A percentile compares a stretch with the other conserved stretches of the same genome.
Conservation (phyloP, 805 yeast genomes). For the Metschnikowia baotianmanensis region DNA sequence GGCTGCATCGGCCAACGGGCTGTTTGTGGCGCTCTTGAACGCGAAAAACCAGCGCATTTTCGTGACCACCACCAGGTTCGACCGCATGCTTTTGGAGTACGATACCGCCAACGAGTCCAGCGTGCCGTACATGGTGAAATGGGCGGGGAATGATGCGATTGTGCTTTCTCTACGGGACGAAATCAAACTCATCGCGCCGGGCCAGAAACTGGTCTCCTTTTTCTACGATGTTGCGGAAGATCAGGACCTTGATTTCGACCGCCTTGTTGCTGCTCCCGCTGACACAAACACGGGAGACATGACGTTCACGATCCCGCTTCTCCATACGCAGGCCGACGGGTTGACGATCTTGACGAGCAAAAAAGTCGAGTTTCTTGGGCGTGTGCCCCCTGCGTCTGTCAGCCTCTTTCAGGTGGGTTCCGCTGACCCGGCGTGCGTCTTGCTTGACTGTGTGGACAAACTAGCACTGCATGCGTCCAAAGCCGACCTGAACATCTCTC, state of each 20-base stretch:
- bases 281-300: no score
- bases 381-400: slow-evolving; percentile 56
- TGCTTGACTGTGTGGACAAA: slow-evolving; percentile 69
- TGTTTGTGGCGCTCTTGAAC: slow-evolving; percentile 51
- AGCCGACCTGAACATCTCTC: slow-evolving; percentile 72
- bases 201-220: slow-evolving; percentile 54
- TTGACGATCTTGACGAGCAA: slow-evolving; percentile 58
- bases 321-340: slow-evolving; percentile 66
- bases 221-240: slow-evolving; percentile 39
- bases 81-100: slow-evolving; percentile 43
- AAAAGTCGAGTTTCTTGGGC: slow-evolving; percentile 58
- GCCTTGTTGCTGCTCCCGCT: background rate
- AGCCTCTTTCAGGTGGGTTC: slow-evolving; percentile 82
- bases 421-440: slow-evolving; percentile 73
- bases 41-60: slow-evolving; percentile 39
- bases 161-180: slow-evolving; percentile 63
- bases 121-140: slow-evolving; percentile 50
- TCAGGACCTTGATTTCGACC: slow-evolving; percentile 29
- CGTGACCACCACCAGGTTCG: slow-evolving; percentile 49
- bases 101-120: slow-evolving; percentile 39
- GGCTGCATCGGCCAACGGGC: slow-evolving; percentile 51
- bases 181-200: slow-evolving; percentile 68
- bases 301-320: slow-evolving; percentile 35
- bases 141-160: slow-evolving; percentile 89
- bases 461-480: slow-evolving; percentile 68